Evolutionary conservation across 2,329 filamentous ascomycete species (phyloP).

Genomic region (Beauveria varroae): DNA sequence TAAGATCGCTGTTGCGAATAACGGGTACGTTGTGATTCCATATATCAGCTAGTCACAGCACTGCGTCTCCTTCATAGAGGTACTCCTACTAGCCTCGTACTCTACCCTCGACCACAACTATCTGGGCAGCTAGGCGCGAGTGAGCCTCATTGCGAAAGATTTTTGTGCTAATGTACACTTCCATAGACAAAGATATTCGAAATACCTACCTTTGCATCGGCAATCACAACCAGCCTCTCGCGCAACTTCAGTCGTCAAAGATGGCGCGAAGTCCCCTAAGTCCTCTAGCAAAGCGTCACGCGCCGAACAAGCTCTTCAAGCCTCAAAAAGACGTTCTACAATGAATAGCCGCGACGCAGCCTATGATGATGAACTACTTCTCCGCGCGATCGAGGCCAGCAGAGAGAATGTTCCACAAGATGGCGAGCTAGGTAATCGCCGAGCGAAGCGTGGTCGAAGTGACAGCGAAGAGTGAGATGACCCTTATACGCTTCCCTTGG

Average conservation of each 20-base stretch:
- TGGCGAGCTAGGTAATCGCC: conserved; percentile 43
- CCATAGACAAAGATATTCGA: conserved; percentile 56
- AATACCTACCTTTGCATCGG: conserved; percentile 54
- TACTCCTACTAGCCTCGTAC: background rate
- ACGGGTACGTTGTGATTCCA: conserved; percentile 60
- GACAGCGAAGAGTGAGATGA: conserved; percentile 85
- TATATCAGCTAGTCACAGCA: background rate
- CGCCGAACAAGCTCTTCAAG: conserved; percentile 42
- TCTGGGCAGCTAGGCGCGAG: background rate
- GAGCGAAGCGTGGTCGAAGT: conserved; percentile 77
- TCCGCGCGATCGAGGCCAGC: conserved; percentile 89
- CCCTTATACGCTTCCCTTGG: conserved; percentile 17
- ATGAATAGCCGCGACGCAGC: conserved; percentile 96
- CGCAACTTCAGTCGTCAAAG: conserved; percentile 59
- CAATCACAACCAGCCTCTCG: conserved; percentile 50
- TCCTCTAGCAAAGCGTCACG: conserved; percentile 50
- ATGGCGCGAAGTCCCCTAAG: conserved; percentile 47
- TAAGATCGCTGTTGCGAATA: conserved; percentile 69
- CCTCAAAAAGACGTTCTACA: conserved; percentile 80
- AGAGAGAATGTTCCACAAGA: conserved; percentile 63
- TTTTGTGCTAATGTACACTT: conserved; percentile 3
- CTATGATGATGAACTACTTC: conserved; percentile 87
- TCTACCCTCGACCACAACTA: background rate
- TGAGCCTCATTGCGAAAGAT: conserved; percentile 5
- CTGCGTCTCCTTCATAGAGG: background rate